Conservation (phyloP, 805 yeast species). For the Wickerhamomyces chaumierensis region DNA sequence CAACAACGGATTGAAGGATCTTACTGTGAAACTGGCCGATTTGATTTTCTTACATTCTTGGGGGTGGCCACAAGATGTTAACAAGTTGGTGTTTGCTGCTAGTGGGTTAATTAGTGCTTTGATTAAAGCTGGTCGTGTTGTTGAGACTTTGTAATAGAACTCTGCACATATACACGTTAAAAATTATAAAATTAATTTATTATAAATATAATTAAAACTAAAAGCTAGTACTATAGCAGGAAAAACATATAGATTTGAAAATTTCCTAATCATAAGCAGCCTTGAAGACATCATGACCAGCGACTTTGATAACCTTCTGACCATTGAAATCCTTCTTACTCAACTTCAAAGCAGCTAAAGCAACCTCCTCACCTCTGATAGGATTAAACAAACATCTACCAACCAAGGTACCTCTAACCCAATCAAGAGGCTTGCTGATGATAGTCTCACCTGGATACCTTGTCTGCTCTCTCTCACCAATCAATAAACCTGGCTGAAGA, state of each 20-base stretch:
- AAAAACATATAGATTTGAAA: neutral
- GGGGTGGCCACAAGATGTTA: neutral
- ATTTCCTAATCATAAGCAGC: slow-evolving; percentile 3
- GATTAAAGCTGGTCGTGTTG: neutral
- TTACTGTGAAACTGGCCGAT: neutral
- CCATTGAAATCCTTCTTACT: slow-evolving; percentile 11
- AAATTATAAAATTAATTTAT: too few relatives aligned
- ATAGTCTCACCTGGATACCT: slow-evolving; percentile 26
- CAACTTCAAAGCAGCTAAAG: slow-evolving; percentile 36
- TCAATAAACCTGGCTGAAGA: slow-evolving; percentile 63
- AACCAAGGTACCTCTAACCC: slow-evolving; percentile 23
- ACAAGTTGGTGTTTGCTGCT: neutral
- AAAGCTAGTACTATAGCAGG: too few relatives aligned
- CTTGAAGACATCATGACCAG: slow-evolving; percentile 17
- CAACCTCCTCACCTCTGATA: slow-evolving; percentile 57
- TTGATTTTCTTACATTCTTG: neutral
- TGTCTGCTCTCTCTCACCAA: slow-evolving; percentile 46
- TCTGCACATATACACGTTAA: too few relatives aligned
- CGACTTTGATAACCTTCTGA: slow-evolving; percentile 20
- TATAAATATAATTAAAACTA: too few relatives aligned
- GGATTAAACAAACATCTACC: slow-evolving; percentile 30
- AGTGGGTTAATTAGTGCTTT: neutral
- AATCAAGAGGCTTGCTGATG: slow-evolving; percentile 13
- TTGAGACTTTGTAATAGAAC: too few relatives aligned
- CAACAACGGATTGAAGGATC: too few relatives aligned